These are phyloP conservation scores for Solanum neorickii DNA, from an alignment of 257 asterid species.

Conservation along the genomic window DNA sequence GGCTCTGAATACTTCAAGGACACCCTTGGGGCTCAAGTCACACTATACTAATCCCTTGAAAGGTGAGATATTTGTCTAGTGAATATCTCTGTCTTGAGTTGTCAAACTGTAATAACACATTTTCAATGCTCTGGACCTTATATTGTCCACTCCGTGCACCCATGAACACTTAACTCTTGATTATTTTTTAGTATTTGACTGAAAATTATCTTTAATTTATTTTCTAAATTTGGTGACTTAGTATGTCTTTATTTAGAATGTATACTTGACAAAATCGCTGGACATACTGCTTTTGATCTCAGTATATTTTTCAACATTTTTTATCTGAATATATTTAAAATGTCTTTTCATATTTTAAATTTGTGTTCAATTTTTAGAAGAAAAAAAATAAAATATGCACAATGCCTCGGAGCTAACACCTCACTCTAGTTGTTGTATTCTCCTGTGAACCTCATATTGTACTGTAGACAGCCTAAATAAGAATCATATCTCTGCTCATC, in stretches of 20 bases:
- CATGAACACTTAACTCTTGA: background rate
- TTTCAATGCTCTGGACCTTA: background rate
- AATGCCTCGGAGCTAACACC: background rate
- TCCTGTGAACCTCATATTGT: background rate
- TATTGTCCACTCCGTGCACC: background rate
- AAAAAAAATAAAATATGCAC: background rate
- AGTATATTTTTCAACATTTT: background rate
- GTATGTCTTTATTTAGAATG: background rate
- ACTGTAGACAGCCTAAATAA: background rate
- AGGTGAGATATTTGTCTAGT: background rate
- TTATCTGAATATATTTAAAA: background rate
- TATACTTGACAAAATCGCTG: background rate
- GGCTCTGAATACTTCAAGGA: background rate
- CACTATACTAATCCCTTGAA: background rate
- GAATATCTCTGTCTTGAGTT: background rate
- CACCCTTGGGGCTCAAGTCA: background rate
- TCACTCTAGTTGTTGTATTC: background rate
- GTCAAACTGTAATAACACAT: background rate
- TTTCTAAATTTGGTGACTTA: background rate
- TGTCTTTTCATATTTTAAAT: background rate
- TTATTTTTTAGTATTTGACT: background rate
- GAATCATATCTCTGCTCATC: background rate
- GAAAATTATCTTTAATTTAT: background rate
- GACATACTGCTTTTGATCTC: background rate
- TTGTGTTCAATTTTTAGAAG: background rate